These are phyloP conservation scores for Rubus parviflorus DNA, from an alignment of 306 rosid genomes.

Conservation along the genomic window DNA sequence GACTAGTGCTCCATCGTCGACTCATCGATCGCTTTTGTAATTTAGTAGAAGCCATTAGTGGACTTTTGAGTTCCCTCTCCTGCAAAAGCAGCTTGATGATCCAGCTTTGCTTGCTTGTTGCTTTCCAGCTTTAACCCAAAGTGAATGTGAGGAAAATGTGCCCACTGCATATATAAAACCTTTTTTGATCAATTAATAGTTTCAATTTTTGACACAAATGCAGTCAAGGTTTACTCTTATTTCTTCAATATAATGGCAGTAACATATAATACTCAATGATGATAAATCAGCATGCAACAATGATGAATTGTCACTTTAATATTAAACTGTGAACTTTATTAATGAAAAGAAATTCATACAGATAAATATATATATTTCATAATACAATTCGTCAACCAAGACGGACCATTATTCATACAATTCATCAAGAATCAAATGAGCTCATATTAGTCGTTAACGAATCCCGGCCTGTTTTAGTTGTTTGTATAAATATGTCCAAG, in stretches of 20 bases:
- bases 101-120: conserved; percentile 60
- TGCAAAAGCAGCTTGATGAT: conserved; percentile 36
- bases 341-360: too few relatives aligned
- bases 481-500: background rate
- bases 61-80: conserved; percentile 55
- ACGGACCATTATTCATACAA: background rate
- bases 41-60: conserved; percentile 57
- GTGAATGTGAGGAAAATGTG: conserved; percentile 97
- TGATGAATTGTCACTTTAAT: background rate
- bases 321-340: background rate
- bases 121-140: conserved; percentile 90
- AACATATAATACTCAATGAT: background rate
- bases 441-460: too few relatives aligned
- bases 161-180: conserved; percentile 68
- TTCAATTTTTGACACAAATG: background rate
- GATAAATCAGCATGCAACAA: background rate
- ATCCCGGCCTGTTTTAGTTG: background rate
- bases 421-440: background rate
- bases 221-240: background rate
- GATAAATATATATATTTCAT: too few relatives aligned
- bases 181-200: background rate
- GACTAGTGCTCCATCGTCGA: background rate
- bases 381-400: background rate
- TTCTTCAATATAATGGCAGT: background rate
- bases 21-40: background rate